Percentiles rank a stretch among this genome's conserved stretches.
Evolutionary conservation across 768 basidiomycete species (phyloP).

Genomic region (Leucosporidium scottii): DNA sequence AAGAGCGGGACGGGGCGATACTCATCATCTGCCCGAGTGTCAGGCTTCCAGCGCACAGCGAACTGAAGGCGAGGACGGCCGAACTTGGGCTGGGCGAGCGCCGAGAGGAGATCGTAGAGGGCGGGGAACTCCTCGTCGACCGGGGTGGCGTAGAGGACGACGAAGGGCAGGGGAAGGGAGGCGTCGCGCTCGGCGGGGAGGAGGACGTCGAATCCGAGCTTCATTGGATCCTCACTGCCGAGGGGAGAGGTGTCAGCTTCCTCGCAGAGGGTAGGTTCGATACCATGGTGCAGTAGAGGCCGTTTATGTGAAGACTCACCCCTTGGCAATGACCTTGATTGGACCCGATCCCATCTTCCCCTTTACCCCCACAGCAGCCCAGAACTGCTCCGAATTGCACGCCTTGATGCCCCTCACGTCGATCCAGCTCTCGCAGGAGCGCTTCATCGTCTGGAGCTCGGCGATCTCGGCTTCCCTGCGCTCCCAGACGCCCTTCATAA

Average conservation of each 20-base stretch:
- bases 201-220: constrained; percentile 10
- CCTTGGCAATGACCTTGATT: constrained; percentile 10
- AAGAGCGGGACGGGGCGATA: neutral
- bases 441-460: no score
- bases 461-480: no score
- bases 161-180: constrained; percentile 19
- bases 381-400: no score
- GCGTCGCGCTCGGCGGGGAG: constrained; percentile 3
- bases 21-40: neutral
- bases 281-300: no score
- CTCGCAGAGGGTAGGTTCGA: no score
- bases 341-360: neutral
- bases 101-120: constrained; percentile 14
- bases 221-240: neutral
- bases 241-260: neutral
- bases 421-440: no score
- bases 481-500: no score
- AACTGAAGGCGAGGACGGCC: constrained; percentile 18
- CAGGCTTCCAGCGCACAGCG: constrained; percentile 17
- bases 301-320: no score
- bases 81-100: constrained; percentile 1
- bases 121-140: constrained; percentile 16
- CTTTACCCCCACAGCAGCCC: no score
- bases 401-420: no score
- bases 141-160: constrained; percentile 20